Base-by-base conservation (phyloP, 2,329 filamentous ascomycete species). In the Biscogniauxia mediterranea region DNA sequence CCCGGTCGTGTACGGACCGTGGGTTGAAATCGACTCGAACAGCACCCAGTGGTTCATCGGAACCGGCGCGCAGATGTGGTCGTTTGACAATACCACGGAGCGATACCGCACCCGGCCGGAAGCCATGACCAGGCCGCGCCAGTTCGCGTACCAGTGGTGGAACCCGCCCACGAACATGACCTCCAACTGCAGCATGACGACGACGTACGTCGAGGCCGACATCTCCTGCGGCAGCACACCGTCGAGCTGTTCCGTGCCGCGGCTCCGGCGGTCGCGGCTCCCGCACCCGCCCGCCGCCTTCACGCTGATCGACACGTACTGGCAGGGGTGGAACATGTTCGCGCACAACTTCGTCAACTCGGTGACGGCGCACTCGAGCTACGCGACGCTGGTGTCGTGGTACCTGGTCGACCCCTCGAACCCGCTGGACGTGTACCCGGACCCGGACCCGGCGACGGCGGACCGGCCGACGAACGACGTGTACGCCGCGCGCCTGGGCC, bases 151-250 rank as follows among this genome's bases (percentile, higher is more conserved):
- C 26, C 53, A 55, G 25, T 55, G 53, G 53, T 55, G 53, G 53
- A 19, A 19, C 13, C 19, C 53, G 21, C 53, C 53, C 15, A 55
- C 53, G 11, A 28, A 55, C 53, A 55, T 55, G 53, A 55, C 23
- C 6, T 55, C 53, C 23, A 28, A 55, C 23, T 55, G 53, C 53
- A 28, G n/a, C 53, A 17, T 55, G 11, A 55, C 23, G 19, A 55
- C 53, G 7, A 55, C 53, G 2, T 55, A 55, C 25, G 53, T 55
- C 23, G 53, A 55, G 11, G 53, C 53, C 11, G 25, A 32, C 20
- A 28, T 55, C 6, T 19, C 23, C 20, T 55, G 53, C 53, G 53
- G 17, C 15, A 19, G 21, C 15, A 19, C 53, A 4, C 28, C 28
- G 8, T 5, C 28, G 8, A 5, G 9, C 6, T 55, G 53, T 13